Conservation (phyloP, 140 eudicot genomes). For the Flaveria floridana region DNA sequence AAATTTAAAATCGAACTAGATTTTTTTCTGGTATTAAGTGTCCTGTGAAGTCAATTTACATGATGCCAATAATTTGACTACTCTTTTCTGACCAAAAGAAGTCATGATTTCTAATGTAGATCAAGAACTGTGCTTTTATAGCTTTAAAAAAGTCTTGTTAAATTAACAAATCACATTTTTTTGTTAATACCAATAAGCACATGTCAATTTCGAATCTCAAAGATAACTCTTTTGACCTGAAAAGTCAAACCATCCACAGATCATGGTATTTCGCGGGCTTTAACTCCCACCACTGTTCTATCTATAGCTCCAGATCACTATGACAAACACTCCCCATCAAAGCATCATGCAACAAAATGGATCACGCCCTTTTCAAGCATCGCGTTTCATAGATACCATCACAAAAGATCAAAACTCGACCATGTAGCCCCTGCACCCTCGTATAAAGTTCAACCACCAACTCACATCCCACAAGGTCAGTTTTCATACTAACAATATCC, state of each 20-base stretch:
- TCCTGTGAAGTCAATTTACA: conserved; percentile 24
- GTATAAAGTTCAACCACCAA: conserved; percentile 38
- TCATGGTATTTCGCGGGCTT: conserved; percentile 31
- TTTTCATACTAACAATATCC: conserved; percentile 16
- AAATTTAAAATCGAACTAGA: not conserved
- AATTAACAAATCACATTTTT: not conserved
- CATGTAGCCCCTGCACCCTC: conserved; percentile 49
- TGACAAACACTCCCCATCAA: conserved; percentile 25
- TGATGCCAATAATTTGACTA: conserved; percentile 16
- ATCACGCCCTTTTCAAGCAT: conserved; percentile 42
- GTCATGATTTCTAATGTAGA: conserved; percentile 11
- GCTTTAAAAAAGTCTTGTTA: not conserved
- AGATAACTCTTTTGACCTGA: conserved; percentile 20
- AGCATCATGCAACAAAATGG: conserved; percentile 36
- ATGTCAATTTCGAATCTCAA: not conserved
- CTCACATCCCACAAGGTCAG: conserved; percentile 53
- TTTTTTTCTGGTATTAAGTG: conserved; percentile 8
- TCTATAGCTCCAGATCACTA: conserved; percentile 46
- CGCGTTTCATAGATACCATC: conserved; percentile 47
- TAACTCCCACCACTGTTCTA: conserved; percentile 26
- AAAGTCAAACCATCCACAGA: conserved; percentile 38
- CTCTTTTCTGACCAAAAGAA: not conserved
- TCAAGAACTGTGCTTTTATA: not conserved
- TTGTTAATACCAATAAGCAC: not conserved
- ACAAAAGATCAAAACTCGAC: conserved; percentile 36